A percentile compares a stretch with the other conserved stretches of the same genome.
phyloP scores from a whole-genome alignment of 2,329 filamentous ascomycete genomes.

The Clarireedia monteithiana region DNA sequence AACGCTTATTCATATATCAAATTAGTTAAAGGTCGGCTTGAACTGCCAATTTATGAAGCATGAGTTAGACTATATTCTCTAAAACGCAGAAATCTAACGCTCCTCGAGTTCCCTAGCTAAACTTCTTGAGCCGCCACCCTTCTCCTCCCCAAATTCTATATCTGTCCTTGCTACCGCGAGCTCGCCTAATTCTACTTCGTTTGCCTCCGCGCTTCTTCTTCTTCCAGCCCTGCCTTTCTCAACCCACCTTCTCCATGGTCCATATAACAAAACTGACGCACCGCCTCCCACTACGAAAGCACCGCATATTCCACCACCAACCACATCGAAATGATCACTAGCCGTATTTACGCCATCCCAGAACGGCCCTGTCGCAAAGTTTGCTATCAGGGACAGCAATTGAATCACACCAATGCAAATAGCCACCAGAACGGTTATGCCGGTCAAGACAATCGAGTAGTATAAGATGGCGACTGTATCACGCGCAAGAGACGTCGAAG shows the following conservation, averaged over 20 bases:
- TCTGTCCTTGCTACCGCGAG: not conserved
- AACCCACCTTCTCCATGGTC: constrained; percentile 64
- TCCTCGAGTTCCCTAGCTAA: too few relatives aligned
- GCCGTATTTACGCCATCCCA: constrained; percentile 80
- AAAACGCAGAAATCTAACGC: too few relatives aligned
- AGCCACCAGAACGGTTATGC: constrained; percentile 29
- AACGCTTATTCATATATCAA: too few relatives aligned
- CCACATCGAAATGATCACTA: constrained; percentile 75
- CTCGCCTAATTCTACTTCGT: not conserved
- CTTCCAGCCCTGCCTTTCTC: constrained; percentile 19
- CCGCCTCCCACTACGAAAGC: constrained; percentile 72
- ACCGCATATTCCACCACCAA: constrained; percentile 80
- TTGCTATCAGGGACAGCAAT: constrained; percentile 68
- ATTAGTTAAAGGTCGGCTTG: too few relatives aligned
- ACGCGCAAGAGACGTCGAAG: constrained; percentile 65
- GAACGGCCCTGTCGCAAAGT: constrained; percentile 70
- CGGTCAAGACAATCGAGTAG: constrained; percentile 53
- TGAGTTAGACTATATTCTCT: too few relatives aligned
- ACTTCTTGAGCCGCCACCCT: not conserved
- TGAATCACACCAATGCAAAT: constrained; percentile 78
- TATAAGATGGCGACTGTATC: constrained; percentile 88
- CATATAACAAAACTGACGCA: constrained; percentile 57
- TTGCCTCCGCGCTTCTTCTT: not conserved
- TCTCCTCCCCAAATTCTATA: not conserved
- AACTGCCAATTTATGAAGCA: too few relatives aligned